These are phyloP conservation scores for Calonectria leucothoes DNA, from an alignment of 2,329 filamentous ascomycete genomes.

Conservation along the genomic window DNA sequence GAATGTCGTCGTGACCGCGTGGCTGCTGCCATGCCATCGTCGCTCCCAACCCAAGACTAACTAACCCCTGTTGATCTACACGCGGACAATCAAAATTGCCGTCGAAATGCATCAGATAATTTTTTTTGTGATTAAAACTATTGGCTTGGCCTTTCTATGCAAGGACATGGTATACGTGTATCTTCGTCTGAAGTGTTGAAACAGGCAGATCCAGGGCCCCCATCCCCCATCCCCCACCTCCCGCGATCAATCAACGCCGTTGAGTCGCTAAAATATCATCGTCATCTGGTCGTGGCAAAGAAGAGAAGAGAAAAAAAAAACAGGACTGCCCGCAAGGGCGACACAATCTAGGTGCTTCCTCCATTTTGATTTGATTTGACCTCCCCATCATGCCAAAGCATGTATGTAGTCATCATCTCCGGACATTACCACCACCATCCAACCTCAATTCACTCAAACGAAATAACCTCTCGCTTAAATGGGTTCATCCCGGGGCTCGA, in stretches of 20 bases:
- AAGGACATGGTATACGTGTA: not conserved
- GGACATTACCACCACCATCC: not conserved
- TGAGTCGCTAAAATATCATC: slow-evolving; percentile 38
- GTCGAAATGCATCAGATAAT: not conserved
- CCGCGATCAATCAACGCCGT: slow-evolving; percentile 29
- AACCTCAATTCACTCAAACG: not conserved
- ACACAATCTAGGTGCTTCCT: slow-evolving; percentile 30
- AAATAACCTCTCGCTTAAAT: slow-evolving; percentile 57
- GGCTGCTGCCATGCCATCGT: not conserved
- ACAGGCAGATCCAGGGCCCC: slow-evolving; percentile 28
- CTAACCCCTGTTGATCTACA: not conserved
- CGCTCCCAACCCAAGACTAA: not conserved
- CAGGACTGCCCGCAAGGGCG: slow-evolving; percentile 18
- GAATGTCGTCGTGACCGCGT: not conserved
- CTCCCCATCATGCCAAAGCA: not conserved
- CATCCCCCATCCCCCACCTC: too few species aligned
- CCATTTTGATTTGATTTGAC: not conserved
- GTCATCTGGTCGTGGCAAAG: slow-evolving; percentile 28
- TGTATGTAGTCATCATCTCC: not conserved
- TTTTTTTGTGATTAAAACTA: not conserved
- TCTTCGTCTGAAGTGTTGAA: slow-evolving; percentile 32
- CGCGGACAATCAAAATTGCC: not conserved
- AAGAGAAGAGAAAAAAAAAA: slow-evolving; percentile 8
- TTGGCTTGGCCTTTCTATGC: not conserved
- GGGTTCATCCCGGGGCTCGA: slow-evolving; percentile 82